A percentile compares a stretch with the other conserved stretches of the same genome.
These are phyloP conservation scores for Erysiphe neolycopersici DNA, from an alignment of 2,329 filamentous ascomycete genomes.

Conservation along the genomic window DNA sequence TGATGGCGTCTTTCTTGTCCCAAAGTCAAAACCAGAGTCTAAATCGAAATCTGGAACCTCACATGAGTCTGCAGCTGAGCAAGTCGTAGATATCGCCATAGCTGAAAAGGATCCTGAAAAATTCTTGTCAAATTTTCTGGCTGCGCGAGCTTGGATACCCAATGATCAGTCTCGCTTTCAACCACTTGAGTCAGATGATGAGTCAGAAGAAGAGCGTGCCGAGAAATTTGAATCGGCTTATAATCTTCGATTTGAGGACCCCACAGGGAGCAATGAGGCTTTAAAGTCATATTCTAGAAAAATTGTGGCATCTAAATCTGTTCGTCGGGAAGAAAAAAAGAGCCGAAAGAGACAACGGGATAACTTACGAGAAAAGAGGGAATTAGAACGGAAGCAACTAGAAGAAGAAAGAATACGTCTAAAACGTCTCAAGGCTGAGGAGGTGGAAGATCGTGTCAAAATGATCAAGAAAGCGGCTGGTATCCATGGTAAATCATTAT, in stretches of 20 bases:
- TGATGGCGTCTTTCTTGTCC: conserved; percentile 42
- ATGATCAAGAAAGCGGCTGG: conserved; percentile 81
- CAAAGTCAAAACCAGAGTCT: conserved; percentile 26
- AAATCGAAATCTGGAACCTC: conserved; percentile 16
- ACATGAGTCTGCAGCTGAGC: conserved; percentile 4
- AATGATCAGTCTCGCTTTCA: conserved; percentile 39
- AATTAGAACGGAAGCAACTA: conserved; percentile 48
- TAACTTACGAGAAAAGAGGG: conserved; percentile 47
- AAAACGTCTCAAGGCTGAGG: conserved; percentile 69
- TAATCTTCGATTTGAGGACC: conserved; percentile 89
- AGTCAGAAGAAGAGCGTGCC: conserved; percentile 38
- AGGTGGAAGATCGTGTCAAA: conserved; percentile 63
- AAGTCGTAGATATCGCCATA: conserved; percentile 35
- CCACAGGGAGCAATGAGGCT: conserved; percentile 63
- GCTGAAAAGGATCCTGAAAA: conserved; percentile 77
- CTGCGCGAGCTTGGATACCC: conserved; percentile 70
- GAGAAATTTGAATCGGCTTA: conserved; percentile 83
- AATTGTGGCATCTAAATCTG: conserved; percentile 53
- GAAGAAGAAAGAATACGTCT: conserved; percentile 62
- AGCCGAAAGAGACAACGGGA: conserved; percentile 56
- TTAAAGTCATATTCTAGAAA: conserved; percentile 77
- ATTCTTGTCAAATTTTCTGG: conserved; percentile 87
- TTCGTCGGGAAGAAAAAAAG: conserved; percentile 58
- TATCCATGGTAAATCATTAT: conserved; percentile 34
- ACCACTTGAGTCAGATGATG: conserved; percentile 80